phyloP scores from a whole-genome alignment of 768 basidiomycete species.

The Suillus subaureus region DNA sequence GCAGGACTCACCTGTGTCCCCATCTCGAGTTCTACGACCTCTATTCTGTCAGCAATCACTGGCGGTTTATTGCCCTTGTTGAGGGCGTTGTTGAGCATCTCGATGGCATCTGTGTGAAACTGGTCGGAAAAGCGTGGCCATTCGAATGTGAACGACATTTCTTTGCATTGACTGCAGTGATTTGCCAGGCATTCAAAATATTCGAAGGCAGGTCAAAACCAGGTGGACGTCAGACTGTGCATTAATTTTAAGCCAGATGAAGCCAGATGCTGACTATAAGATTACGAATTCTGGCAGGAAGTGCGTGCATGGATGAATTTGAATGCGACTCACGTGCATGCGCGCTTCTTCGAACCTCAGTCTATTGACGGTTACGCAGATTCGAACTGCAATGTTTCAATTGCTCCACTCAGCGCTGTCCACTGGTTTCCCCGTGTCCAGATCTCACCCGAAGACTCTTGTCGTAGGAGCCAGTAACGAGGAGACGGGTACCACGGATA shows the following conservation, averaged over 20 bases:
- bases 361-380: no score
- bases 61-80: constrained; percentile 98
- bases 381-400: no score
- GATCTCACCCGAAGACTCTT: no score
- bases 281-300: no score
- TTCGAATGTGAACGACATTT: constrained; percentile 90
- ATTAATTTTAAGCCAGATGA: constrained; percentile 4
- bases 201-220: neutral
- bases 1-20: constrained; percentile 78
- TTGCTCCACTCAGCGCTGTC: no score
- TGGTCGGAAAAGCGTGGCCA: constrained; percentile 97
- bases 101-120: constrained; percentile 94
- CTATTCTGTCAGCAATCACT: constrained; percentile 95
- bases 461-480: no score
- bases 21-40: constrained; percentile 99
- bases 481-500: no score
- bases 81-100: constrained; percentile 95
- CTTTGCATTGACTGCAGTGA: constrained; percentile 2
- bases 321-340: no score
- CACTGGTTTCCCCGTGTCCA: no score
- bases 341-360: no score
- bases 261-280: no score
- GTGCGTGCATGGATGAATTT: no score
- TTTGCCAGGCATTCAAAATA: constrained; percentile 1
- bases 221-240: constrained; percentile 3